These are phyloP conservation scores for Malassezia obtusa DNA, from an alignment of 1,284 basidiomycete genomes.

Conservation along the genomic window DNA sequence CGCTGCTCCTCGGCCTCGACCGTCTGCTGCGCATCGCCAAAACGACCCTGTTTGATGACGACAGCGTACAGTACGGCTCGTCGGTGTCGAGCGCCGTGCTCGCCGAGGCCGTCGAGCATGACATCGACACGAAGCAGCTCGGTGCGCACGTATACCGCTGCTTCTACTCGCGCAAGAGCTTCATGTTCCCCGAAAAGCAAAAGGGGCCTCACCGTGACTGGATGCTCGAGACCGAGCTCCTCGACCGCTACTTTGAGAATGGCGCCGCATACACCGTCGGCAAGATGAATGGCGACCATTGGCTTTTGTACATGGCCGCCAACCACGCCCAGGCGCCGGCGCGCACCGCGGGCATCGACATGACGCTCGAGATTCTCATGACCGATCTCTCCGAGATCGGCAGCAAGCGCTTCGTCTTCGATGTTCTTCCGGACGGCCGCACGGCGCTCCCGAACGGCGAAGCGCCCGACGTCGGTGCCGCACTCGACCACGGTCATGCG, in stretches of 20 bases:
- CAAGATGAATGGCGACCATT: constrained; percentile 96
- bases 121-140: constrained; percentile 16
- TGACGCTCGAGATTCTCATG: constrained; percentile 98
- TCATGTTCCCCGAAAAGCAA: constrained; percentile 98
- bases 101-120: constrained; percentile 10
- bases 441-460: constrained; percentile 3
- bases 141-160: constrained; percentile 34
- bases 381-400: constrained; percentile 71
- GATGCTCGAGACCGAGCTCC: constrained; percentile 80
- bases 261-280: constrained; percentile 94
- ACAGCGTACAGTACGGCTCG: constrained; percentile 51
- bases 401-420: constrained; percentile 69
- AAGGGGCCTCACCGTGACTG: constrained; percentile 87
- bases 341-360: constrained; percentile 54
- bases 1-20: constrained; percentile 72
- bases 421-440: constrained; percentile 21
- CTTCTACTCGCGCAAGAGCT: constrained; percentile 96
- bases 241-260: constrained; percentile 70
- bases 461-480: not conserved
- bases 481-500: constrained; percentile 50
- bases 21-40: constrained; percentile 58
- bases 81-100: constrained; percentile 10
- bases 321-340: constrained; percentile 28
- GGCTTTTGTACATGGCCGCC: constrained; percentile 68
- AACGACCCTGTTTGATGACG: constrained; percentile 64